phyloP scores from a whole-genome alignment of 192 early-diverging fungal species.

The Funneliformis geosporum region DNA sequence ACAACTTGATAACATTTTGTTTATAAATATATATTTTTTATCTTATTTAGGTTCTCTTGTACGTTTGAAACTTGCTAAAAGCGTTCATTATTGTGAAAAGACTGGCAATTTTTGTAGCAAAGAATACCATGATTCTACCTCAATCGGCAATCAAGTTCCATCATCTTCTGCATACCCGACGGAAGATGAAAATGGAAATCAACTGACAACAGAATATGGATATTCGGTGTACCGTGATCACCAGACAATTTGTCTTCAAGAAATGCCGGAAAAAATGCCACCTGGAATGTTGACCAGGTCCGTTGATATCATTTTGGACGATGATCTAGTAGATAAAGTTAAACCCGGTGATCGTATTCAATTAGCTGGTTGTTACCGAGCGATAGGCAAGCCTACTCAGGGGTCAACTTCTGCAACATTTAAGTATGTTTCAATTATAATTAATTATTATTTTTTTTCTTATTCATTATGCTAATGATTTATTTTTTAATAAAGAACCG shows the following conservation, averaged over 20 bases:
- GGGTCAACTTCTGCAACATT: slow-evolving; percentile 82
- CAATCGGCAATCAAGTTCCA: slow-evolving; percentile 65
- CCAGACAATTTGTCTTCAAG: slow-evolving; percentile 92
- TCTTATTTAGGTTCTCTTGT: slow-evolving; percentile 82
- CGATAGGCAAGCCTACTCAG: slow-evolving; percentile 77
- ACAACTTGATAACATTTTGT: background rate
- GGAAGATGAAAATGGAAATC: slow-evolving; percentile 90
- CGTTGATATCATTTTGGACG: slow-evolving; percentile 92
- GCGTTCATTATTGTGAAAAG: slow-evolving; percentile 91
- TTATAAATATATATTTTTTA: background rate
- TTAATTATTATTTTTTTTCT: background rate
- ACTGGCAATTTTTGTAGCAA: slow-evolving; percentile 79
- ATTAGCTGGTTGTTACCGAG: slow-evolving; percentile 90
- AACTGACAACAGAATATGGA: slow-evolving; percentile 92
- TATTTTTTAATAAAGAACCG: slow-evolving; percentile 61
- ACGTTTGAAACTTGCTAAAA: slow-evolving; percentile 88
- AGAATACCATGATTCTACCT: slow-evolving; percentile 87
- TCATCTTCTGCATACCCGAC: slow-evolving; percentile 88
- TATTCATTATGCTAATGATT: background rate
- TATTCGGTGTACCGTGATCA: slow-evolving; percentile 86
- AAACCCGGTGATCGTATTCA: slow-evolving; percentile 97
- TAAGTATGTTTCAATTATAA: slow-evolving; percentile 55
- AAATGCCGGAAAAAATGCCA: slow-evolving; percentile 98
- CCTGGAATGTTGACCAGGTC: slow-evolving; percentile 92
- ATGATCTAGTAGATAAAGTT: slow-evolving; percentile 91